Evolutionary conservation across 2,329 filamentous ascomycete genomes (phyloP), one percentile per base, ranked within the genome.

Genomic region (Thelonectria discophora): DNA sequence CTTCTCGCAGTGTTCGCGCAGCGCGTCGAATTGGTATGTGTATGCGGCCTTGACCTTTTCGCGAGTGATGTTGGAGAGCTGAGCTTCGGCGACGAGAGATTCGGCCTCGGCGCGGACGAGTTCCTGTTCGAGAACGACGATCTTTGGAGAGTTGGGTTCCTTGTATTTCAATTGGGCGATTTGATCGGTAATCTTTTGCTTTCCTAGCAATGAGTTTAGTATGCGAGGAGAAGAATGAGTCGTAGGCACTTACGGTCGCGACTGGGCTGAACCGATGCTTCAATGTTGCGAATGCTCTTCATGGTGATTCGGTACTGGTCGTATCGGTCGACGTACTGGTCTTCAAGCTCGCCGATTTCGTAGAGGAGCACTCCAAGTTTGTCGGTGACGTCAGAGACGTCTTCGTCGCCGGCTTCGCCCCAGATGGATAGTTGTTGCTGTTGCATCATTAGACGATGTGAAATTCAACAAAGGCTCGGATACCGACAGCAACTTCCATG

Each of bases 81-180:
- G 95, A 8, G 95, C 95, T 80, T 99, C 95, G 65, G 95, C 95
- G 58, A 99, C 95, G 13, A 99, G 88, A n/a, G 95, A 98, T 79
- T 99, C 95, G 73, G 95, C 95, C 80, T 99, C 95, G 69, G 95
- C 95, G 72, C 95, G 94, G 71, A 99, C 95, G 61, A 99, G 91
- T 80, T 99, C 95, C 80, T 99, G 95, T 81, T 99, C 95, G 57
- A 99, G 89, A 42, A 99, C 94, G 60, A 97, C 93, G 71, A 99
- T 97, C 82, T 93, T 95, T 66, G 94, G 94, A 37, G 94, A 97
- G 83, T 97, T 97, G 70, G 95, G 95, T 80, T 99, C 95, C 84
- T 99, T 99, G 88, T 98, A 99, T 81, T 99, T 99, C 73, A 99
- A 87, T 79, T 98, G 94, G 52, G 95, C 94, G 72, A 99, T 99